Base-by-base conservation (phyloP, 768 basidiomycete genomes). In the Holtermannia corniformis region DNA sequence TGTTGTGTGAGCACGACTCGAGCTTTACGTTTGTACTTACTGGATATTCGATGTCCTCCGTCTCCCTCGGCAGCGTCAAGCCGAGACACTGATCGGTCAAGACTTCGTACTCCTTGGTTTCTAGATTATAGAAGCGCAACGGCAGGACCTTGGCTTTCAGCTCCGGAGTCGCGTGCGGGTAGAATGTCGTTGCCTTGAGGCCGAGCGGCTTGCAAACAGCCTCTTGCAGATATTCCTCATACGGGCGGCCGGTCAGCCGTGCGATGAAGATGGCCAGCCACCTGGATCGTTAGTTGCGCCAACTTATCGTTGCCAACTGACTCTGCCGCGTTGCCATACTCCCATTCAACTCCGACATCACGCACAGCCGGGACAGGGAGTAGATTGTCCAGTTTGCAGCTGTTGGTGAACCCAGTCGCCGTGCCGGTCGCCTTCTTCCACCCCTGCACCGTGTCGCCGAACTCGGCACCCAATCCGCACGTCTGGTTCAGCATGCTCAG, bases 331-430 rank as follows among this genome's bases (percentile, higher is more conserved):
- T 69, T 69, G 4, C 67, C 67, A 27, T 69, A 69, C 32, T 66
- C 54, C 49, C 55, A 69, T 2, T 49, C 47, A 16, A 50, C 55
- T 0, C 64, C 67, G 1, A 63, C 61, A 4, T 53, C 44, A 22
- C 61, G 49, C 24, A 55, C 53, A 27, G 63, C 55, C 3, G 67
- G 67, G 0, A 63, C 66, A 50, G 62, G 37, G 37, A 69, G 48
- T 37, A 69, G 61, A 44, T 69, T 69, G 22, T 60, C 60, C 61
- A 63, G 48, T 51, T 69, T 62, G 51, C 67, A 66, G n/a, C 47
- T 51, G 44, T 69, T 69, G 28, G 66, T 65, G 32, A 59, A 66
- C 3, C 67, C 65, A 23, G 42, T 54, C 11, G 59, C 64, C 21
- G 51, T 57, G 4, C 44, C 45, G 19, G 48, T 51, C 7, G 23